Base-by-base conservation (phyloP, 2,329 filamentous ascomycete species). In the Trichoderma lentiforme region DNA sequence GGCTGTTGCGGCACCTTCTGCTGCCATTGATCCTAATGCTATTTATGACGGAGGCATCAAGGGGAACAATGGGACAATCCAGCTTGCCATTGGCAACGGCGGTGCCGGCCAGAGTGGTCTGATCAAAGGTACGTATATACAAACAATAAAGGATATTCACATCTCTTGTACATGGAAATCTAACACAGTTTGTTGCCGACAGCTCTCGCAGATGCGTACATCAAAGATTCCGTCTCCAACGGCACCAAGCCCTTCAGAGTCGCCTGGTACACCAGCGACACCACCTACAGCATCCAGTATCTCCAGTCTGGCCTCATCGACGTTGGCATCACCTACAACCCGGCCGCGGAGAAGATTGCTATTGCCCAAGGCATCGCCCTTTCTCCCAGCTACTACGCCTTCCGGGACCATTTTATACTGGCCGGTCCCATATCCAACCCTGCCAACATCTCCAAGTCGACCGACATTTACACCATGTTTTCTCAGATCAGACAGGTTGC, bases 331-430 rank as follows among this genome's bases (percentile, higher is more conserved):
- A 85, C 84, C 0, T 86, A 86, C 77, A 80, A 79, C 51, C 76
- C 78, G 6, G 76, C 78, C 2, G 84, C 84, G 0, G 84, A 86
- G 75, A 73, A 80, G 18, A 81, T 84, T 39, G 84, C 84, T 7
- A 82, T 84, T 32, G 73, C 79, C 3, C 79, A 83, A 61, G 82
- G 81, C 18, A 81, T 81, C 56, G 82, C 83, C 43, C 71, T 58
- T 6, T 64, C 68, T 1, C 76, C 77, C 2, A 76, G 73, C 53
- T 76, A 79, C 70, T 85, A 85, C 73, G 79, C 80, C 9, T 86
- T 83, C 76, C 82, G 82, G 5, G 85, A 86, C 67, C 84, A 86
- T 71, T 85, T 85, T 73, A 76, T 84, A 36, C 80, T 86, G 2
- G 80, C 82, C 5, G 84, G 84, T 0, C 80, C 80, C 11, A 66